Evolutionary conservation across 1,284 basidiomycete genomes (phyloP), one percentile per base, ranked within the genome.

Genomic region (Paramarasmius palmivorus): DNA sequence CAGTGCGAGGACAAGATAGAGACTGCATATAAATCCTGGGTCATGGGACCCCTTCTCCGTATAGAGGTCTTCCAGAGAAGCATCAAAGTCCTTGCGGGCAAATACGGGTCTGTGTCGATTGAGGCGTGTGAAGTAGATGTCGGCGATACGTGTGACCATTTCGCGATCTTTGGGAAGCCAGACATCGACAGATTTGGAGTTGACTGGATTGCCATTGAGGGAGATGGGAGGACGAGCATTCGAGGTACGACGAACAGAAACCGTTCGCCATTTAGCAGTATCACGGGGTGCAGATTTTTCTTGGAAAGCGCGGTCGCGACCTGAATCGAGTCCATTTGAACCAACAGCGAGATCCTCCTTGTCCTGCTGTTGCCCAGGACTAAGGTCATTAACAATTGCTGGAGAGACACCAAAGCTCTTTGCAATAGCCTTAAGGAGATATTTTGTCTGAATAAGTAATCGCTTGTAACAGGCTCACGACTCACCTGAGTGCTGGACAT

Each of bases 21-120:
- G 67, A 63, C 83, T 83, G 69, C 87, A 92, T 5, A 92, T 64
- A 64, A 82, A 90, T 25, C 90, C 90, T 8, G 88, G 86, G 63
- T 92, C 90, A 59, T 83, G 81, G 15, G 73, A 68, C 10, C 77
- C 59, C 20, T 73, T 68, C 39, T 76, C 75, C 0, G 82, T 76
- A 61, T 92, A 92, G n/a, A 91, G 73, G 19, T 80, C 76, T 40
- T 81, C 73, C 51, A 92, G 68, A 10, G 75, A 75, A 55, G 73
- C 74, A 59, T 87, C 78, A 65, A 92, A 92, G 35, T 86, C 82
- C 50, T 74, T 70, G 38, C 81, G 82, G 32, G 77, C 67, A 65
- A 87, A 88, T 44, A 91, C 85, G 1, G 90, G 90, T 1, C 90
- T 82, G 64, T 92, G 89, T 58, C 79, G 66, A 61, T 92, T 91